Evolutionary conservation across 768 basidiomycete genomes (phyloP).

Genomic region (Boletus vermiculosoides): DNA sequence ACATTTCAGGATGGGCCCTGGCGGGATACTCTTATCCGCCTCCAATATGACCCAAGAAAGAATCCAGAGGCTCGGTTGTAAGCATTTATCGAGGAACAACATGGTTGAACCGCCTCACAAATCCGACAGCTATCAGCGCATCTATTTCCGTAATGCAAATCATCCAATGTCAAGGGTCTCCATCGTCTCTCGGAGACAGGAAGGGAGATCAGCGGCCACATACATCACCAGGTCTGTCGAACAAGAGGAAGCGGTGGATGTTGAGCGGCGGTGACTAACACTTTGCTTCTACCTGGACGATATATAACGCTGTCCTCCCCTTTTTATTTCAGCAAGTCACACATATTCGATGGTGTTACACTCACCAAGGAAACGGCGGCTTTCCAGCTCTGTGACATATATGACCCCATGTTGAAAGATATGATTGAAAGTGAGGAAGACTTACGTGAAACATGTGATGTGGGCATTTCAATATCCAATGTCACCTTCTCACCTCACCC

Average conservation of each 20-base stretch:
- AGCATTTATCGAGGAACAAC: slow-evolving; percentile 28
- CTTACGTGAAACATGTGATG: slow-evolving; percentile 70
- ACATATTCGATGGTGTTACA: slow-evolving; percentile 86
- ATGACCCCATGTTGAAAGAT: slow-evolving; percentile 76
- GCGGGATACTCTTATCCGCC: slow-evolving; percentile 83
- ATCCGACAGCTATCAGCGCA: slow-evolving; percentile 79
- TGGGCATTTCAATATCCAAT: slow-evolving; percentile 39
- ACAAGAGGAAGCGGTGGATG: slow-evolving; percentile 33
- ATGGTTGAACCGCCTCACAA: slow-evolving; percentile 1
- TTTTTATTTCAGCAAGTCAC: slow-evolving; percentile 50
- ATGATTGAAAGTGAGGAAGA: slow-evolving; percentile 78
- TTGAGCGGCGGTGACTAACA: slow-evolving; percentile 31
- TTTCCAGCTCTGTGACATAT: slow-evolving; percentile 92
- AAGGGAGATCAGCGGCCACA: slow-evolving; percentile 37
- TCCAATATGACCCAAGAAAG: slow-evolving; percentile 87
- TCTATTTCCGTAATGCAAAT: slow-evolving; percentile 87
- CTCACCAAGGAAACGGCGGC: slow-evolving; percentile 85
- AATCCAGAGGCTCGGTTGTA: slow-evolving; percentile 75
- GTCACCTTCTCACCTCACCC: background rate
- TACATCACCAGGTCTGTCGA: slow-evolving; percentile 33
- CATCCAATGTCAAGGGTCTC: slow-evolving; percentile 78
- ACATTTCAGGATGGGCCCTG: slow-evolving; percentile 94
- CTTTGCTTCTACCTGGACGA: background rate
- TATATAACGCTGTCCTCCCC: background rate
- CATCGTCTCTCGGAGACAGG: slow-evolving; percentile 61